These are phyloP conservation scores for Aristolochia fimbriata DNA, from an alignment of 164 flowering plant species.

Conservation along the genomic window DNA sequence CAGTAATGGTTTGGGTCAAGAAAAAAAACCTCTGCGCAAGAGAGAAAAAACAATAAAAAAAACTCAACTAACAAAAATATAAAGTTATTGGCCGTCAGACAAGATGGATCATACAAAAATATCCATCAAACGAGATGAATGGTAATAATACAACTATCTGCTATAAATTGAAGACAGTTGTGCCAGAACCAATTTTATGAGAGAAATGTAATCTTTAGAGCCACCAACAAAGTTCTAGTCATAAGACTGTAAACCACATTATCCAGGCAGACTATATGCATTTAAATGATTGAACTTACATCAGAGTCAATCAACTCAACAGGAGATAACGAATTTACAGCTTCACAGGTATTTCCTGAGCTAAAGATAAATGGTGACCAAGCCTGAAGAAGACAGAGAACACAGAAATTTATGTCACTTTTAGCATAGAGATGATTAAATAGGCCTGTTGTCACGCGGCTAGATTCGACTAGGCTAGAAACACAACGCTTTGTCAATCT, in stretches of 20 bases:
- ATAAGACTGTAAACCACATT: too few species aligned
- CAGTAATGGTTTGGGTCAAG: slow-evolving; percentile 27
- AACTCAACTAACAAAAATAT: neutral
- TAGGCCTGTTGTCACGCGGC: too few species aligned
- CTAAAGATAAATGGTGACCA: slow-evolving; percentile 68
- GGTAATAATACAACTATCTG: neutral
- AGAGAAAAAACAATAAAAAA: slow-evolving; percentile 1
- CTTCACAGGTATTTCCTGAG: slow-evolving; percentile 24
- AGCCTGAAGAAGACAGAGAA: slow-evolving; percentile 32
- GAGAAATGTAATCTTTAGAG: too few species aligned
- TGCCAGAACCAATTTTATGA: too few species aligned
- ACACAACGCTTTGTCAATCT: too few species aligned
- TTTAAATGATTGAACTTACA: slow-evolving; percentile 29
- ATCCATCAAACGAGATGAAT: too few species aligned
- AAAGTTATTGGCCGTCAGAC: neutral
- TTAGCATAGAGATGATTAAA: too few species aligned
- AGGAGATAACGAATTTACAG: slow-evolving; percentile 15
- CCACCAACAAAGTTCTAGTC: neutral
- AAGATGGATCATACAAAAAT: too few species aligned
- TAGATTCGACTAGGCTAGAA: too few species aligned
- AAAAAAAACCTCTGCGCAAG: slow-evolving; percentile 24
- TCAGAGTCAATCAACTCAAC: slow-evolving; percentile 28
- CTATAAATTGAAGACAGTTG: neutral
- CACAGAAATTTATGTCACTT: too few species aligned
- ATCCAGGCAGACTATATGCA: neutral